These are phyloP conservation scores for Globisporangium camurandrum DNA, from an alignment of 352 stramenopile genomes.

Conservation along the genomic window DNA sequence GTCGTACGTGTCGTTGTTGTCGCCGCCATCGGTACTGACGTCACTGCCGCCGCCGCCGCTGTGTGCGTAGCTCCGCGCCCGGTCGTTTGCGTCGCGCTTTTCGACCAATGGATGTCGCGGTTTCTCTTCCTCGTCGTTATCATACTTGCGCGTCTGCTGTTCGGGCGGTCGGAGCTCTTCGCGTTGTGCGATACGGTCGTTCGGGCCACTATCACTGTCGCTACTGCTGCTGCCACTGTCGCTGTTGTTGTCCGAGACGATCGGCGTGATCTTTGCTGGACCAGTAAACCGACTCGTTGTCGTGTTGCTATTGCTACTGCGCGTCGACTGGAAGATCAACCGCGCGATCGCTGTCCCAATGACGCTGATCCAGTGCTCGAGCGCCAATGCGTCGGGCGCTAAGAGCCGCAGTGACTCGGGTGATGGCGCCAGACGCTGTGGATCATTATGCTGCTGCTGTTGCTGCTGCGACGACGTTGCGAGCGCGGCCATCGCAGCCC, in stretches of 20 bases:
- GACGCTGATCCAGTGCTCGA: constrained; percentile 39
- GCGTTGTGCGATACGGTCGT: background rate
- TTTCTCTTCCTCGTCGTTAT: constrained; percentile 9
- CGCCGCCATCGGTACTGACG: constrained; percentile 15
- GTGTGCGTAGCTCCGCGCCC: constrained; percentile 19
- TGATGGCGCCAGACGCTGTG: background rate
- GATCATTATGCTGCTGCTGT: too few species aligned
- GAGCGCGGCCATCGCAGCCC: background rate
- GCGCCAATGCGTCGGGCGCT: constrained; percentile 20
- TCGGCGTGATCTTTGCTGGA: constrained; percentile 1
- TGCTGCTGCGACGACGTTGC: too few species aligned
- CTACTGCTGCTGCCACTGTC: background rate
- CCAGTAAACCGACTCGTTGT: constrained; percentile 13
- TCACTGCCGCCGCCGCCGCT: constrained; percentile 14
- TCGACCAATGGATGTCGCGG: background rate
- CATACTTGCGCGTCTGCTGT: constrained; percentile 2
- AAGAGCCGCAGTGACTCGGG: constrained; percentile 29
- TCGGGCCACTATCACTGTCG: background rate
- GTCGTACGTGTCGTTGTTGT: constrained; percentile 20
- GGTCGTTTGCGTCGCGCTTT: constrained; percentile 11
- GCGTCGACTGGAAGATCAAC: constrained; percentile 29
- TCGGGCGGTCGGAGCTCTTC: constrained; percentile 14
- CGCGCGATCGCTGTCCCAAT: constrained; percentile 39
- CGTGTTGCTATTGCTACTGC: background rate
- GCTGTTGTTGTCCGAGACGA: constrained; percentile 4